A percentile compares a stretch with the other conserved stretches of the same genome.
Conservation (phyloP, 106 monocot species). For the Chionographis japonica region DNA sequence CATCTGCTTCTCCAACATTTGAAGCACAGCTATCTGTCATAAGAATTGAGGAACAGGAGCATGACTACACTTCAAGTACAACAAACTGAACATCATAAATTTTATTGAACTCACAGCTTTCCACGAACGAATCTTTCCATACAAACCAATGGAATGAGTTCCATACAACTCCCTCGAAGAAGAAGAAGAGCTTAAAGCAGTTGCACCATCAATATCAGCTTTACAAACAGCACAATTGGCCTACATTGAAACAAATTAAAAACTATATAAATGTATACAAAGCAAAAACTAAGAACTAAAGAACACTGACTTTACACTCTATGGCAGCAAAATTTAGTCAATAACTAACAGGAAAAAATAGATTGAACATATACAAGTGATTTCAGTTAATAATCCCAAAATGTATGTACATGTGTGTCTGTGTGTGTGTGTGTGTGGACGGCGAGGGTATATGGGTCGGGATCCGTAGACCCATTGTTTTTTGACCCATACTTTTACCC, state of each 20-base stretch:
- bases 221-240: conserved; percentile 89
- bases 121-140: conserved; percentile 88
- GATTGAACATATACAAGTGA: too few species aligned
- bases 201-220: conserved; percentile 74
- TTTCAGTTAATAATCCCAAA: too few species aligned
- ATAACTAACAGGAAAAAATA: too few species aligned
- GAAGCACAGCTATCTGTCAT: conserved; percentile 75
- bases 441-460: too few species aligned
- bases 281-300: too few species aligned
- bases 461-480: too few species aligned
- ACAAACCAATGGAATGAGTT: conserved; percentile 81
- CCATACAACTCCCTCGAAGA: conserved; percentile 72
- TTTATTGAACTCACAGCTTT: conserved; percentile 66
- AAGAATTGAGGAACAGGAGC: not conserved
- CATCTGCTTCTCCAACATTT: conserved; percentile 99
- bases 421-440: too few species aligned
- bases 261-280: too few species aligned
- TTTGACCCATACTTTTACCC: too few species aligned
- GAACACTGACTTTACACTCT: too few species aligned
- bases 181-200: conserved; percentile 71
- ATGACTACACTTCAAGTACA: conserved; percentile 1
- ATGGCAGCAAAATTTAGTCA: too few species aligned
- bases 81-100: not conserved
- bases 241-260: conserved; percentile 22
- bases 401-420: too few species aligned